Evolutionary conservation across 2,329 filamentous ascomycete genomes (phyloP).

Genomic region (Sclerotinia glacialis): DNA sequence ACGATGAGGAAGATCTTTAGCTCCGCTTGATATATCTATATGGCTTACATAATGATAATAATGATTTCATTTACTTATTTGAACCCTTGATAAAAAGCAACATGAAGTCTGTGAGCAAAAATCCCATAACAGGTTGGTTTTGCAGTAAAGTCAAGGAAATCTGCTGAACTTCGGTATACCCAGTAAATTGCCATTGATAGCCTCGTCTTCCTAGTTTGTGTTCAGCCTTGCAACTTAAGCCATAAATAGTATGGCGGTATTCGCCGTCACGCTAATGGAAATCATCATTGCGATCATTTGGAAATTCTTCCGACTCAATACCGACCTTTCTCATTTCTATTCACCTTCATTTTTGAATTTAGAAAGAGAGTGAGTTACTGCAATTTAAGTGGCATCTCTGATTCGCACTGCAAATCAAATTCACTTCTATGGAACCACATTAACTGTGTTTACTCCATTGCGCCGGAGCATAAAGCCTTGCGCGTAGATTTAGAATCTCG

Average conservation of each 20-base stretch:
- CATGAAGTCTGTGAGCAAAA: neutral
- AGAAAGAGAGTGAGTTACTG: neutral
- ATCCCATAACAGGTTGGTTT: too few relatives aligned
- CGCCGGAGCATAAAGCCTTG: constrained; percentile 23
- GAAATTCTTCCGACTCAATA: constrained; percentile 20
- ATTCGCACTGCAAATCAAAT: constrained; percentile 12
- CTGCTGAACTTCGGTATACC: neutral
- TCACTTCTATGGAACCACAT: constrained; percentile 22
- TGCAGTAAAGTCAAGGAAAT: too few relatives aligned
- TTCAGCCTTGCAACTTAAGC: constrained; percentile 11
- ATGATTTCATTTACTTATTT: neutral
- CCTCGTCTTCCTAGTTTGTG: constrained; percentile 1
- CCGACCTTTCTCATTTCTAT: neutral
- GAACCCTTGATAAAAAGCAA: neutral
- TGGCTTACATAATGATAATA: neutral
- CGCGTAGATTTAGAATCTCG: constrained; percentile 18
- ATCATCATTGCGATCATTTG: constrained; percentile 24
- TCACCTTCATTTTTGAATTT: neutral
- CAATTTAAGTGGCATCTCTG: neutral
- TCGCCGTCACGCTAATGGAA: constrained; percentile 21
- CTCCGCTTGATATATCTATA: neutral
- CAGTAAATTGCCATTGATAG: neutral
- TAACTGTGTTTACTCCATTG: constrained; percentile 20
- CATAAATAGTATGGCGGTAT: constrained; percentile 5
- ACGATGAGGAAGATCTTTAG: neutral